These are phyloP conservation scores for Podospora bellae-mahoneyi DNA, from an alignment of 495 filamentous ascomycete genomes.

Conservation along the genomic window DNA sequence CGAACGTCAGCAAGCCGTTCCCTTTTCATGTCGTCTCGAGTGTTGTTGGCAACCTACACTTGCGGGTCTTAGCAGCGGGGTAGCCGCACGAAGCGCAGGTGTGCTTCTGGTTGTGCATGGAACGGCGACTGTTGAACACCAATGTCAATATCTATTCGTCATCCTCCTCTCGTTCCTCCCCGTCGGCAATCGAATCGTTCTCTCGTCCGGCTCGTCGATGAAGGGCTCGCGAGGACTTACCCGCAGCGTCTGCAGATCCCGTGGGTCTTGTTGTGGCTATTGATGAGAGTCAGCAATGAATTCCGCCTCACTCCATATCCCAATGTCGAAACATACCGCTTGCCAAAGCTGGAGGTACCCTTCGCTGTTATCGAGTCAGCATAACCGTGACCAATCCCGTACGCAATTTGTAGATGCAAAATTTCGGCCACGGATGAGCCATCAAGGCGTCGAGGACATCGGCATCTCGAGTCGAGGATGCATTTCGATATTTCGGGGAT, in stretches of 20 bases:
- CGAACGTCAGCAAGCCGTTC: constrained; percentile 19
- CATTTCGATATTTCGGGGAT: constrained; percentile 1
- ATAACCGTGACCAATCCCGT: constrained; percentile 4
- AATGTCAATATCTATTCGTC: constrained; percentile 15
- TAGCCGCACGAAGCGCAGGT: constrained; percentile 97
- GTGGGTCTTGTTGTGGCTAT: constrained; percentile 94
- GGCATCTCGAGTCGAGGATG: not conserved
- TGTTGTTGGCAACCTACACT: constrained; percentile 72
- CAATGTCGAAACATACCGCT: constrained; percentile 51
- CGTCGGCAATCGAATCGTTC: constrained; percentile 10
- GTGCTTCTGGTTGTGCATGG: constrained; percentile 99
- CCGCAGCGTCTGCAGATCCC: constrained; percentile 99
- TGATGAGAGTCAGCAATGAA: constrained; percentile 23
- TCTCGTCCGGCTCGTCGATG: constrained; percentile 14
- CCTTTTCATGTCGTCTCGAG: constrained; percentile 3
- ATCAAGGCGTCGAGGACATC: not conserved
- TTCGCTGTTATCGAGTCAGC: constrained; percentile 56
- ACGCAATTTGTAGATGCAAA: not conserved
- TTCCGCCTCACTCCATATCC: not conserved
- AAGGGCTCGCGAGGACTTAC: constrained; percentile 50
- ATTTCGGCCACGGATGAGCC: not conserved
- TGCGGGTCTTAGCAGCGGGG: constrained; percentile 91
- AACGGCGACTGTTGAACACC: constrained; percentile 69
- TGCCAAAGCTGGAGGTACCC: constrained; percentile 96
- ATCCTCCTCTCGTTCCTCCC: constrained; percentile 13